Base-by-base conservation (phyloP, 805 yeast species). In the Metschnikowia peoriensis region DNA sequence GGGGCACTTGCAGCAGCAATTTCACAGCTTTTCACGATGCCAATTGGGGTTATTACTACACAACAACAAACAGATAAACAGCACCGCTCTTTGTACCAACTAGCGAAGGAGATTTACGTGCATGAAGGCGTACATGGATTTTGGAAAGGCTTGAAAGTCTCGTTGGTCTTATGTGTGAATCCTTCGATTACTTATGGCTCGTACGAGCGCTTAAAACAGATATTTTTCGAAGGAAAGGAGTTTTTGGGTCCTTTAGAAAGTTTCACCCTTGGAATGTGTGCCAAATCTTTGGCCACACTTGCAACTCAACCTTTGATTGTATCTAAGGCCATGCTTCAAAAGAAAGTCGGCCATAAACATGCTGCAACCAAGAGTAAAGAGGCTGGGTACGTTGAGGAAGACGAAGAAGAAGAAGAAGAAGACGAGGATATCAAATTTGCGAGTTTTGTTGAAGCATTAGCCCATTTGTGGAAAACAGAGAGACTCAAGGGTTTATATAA, bases 111-210 rank as follows among this genome's bases (percentile, higher is more conserved):
- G 47, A 82, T 88, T 46, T 66, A 81, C 38, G 70, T 72, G 17
- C 83, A 83, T 28, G 88, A 87, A 59, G 93, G 94, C 4, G 57
- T 83, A 38, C 67, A 78, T 17, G 93, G 93, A 0, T 80, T 88
- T 53, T 89, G 96, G 96, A 79, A 84, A 58, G 96, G 96, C 0
- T 77, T 89, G 52, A 86, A 89, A 66, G 96, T 90, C 7, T 83
- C 89, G 7, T 68, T 89, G 61, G 86, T 89, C 10, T 77, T 89
- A 47, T 89, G 93, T 16, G 73, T 86, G 46, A 89, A 89, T 69
- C 96, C 96, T 2, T 84, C 94, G 39, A 89, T 89, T 64, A 89
- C 96, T 2, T 89, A 89, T 64, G 93, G 96, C 7, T 77, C 90
- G 4, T 86, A 81, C 66, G 91, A 87, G 65, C 78, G 89, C 58